Percentiles rank a stretch among this genome's conserved stretches.
These are phyloP conservation scores for Senna siamea DNA, from an alignment of 306 rosid genomes.

Conservation along the genomic window DNA sequence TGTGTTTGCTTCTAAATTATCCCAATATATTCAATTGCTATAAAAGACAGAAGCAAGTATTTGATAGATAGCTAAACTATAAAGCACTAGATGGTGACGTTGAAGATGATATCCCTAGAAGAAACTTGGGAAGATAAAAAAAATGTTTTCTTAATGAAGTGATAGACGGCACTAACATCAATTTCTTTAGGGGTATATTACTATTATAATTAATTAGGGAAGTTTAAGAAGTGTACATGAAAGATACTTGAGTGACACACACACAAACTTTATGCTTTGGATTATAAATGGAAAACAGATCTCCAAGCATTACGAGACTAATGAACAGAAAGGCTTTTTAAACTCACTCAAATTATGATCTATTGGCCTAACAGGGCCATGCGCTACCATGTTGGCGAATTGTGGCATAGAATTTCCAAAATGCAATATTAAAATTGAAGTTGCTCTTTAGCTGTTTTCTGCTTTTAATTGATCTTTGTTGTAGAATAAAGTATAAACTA, in stretches of 20 bases:
- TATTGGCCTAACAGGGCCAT: not conserved
- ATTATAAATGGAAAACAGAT: constrained; percentile 35
- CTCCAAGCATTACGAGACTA: constrained; percentile 36
- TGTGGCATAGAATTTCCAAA: constrained; percentile 33
- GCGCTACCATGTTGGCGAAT: constrained; percentile 30
- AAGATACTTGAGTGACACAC: constrained; percentile 46
- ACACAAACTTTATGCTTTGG: constrained; percentile 34
- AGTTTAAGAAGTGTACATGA: constrained; percentile 34
- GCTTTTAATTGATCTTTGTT: constrained; percentile 33
- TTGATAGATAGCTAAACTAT: constrained; percentile 29
- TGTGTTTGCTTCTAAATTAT: constrained; percentile 35
- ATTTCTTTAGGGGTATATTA: constrained; percentile 11
- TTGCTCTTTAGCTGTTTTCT: constrained; percentile 39
- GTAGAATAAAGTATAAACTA: constrained; percentile 46
- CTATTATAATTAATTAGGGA: not conserved
- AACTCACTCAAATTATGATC: constrained; percentile 14
- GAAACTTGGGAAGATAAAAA: constrained; percentile 29
- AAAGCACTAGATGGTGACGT: constrained; percentile 60
- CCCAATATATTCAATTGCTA: constrained; percentile 28
- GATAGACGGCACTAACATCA: constrained; percentile 50
- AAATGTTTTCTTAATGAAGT: constrained; percentile 38
- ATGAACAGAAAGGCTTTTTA: constrained; percentile 28
- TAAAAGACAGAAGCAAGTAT: constrained; percentile 41
- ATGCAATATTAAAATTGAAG: constrained; percentile 29
- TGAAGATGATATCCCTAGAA: constrained; percentile 44